Conservation (phyloP, 306 rosid genomes). For the Gynostemma pentaphyllum region DNA sequence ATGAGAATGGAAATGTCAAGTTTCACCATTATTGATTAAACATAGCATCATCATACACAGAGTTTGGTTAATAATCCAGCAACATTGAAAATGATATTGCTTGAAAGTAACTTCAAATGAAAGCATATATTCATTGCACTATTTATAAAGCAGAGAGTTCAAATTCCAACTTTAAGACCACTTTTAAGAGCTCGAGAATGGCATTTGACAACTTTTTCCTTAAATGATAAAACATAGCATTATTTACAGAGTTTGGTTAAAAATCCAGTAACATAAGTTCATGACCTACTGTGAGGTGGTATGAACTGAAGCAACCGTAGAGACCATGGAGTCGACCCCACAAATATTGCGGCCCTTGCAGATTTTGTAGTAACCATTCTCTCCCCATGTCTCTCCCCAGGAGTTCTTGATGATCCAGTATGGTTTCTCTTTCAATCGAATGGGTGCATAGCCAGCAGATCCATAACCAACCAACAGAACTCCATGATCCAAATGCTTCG, state of each 20-base stretch:
- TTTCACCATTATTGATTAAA: no score
- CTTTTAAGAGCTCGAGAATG: neutral
- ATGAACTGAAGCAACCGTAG: slow-evolving; percentile 59
- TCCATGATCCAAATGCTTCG: slow-evolving; percentile 67
- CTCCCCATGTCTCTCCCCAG: slow-evolving; percentile 96
- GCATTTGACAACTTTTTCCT: neutral
- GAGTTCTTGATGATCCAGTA: slow-evolving; percentile 96
- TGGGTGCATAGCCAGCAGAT: slow-evolving; percentile 57
- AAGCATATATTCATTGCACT: no score
- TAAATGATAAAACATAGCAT: neutral
- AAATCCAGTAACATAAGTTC: neutral
- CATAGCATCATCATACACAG: no score
- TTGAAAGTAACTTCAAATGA: no score
- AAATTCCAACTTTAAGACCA: neutral
- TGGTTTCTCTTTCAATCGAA: slow-evolving; percentile 77
- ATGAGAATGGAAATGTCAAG: no score
- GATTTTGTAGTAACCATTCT: slow-evolving; percentile 80
- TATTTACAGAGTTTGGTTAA: neutral
- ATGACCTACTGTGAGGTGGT: slow-evolving; percentile 21
- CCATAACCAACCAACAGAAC: slow-evolving; percentile 87
- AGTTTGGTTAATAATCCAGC: no score
- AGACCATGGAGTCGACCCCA: slow-evolving; percentile 85
- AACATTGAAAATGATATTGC: no score
- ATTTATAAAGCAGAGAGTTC: neutral
- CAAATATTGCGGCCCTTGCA: slow-evolving; percentile 79